These are phyloP conservation scores for Solanum hybrid DNA, from an alignment of 305 asterid species.

Conservation along the genomic window DNA sequence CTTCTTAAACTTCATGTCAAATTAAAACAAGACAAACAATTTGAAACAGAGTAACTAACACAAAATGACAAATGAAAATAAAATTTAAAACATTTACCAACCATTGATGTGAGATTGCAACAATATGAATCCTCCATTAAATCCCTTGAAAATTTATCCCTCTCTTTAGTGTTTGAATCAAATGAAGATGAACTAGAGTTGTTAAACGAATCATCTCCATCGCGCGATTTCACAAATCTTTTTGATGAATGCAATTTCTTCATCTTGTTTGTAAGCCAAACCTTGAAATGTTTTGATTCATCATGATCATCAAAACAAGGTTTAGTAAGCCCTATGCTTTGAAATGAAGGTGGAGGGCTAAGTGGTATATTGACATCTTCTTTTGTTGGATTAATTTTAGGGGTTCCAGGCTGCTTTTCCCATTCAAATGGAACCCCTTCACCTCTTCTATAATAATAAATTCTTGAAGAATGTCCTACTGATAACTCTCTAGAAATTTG, in stretches of 20 bases:
- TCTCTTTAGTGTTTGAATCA: conserved; percentile 13
- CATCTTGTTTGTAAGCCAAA: conserved; percentile 31
- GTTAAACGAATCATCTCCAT: conserved; percentile 18
- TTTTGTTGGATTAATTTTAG: conserved; percentile 36
- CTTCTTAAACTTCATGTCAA: not conserved
- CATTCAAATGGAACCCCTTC: conserved; percentile 78
- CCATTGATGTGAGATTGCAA: conserved; percentile 34
- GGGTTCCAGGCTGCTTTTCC: conserved; percentile 75
- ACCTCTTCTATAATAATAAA: conserved; percentile 29
- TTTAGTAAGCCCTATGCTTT: conserved; percentile 33
- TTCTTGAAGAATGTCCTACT: conserved; percentile 40
- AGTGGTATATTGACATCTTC: conserved; percentile 36
- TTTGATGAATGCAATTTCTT: conserved; percentile 13
- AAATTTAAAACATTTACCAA: conserved; percentile 24
- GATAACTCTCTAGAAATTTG: conserved; percentile 40
- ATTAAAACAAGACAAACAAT: not conserved
- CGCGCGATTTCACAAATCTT: not conserved
- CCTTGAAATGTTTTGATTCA: conserved; percentile 6
- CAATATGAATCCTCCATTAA: conserved; percentile 41
- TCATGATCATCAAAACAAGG: conserved; percentile 24
- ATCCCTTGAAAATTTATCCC: conserved; percentile 20
- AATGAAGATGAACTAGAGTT: conserved; percentile 26
- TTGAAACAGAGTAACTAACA: not conserved
- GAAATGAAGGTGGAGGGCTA: conserved; percentile 60
- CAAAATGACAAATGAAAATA: not conserved